Evolutionary conservation across 805 yeast species (phyloP).

Genomic region (Suhomyces kilbournensis): DNA sequence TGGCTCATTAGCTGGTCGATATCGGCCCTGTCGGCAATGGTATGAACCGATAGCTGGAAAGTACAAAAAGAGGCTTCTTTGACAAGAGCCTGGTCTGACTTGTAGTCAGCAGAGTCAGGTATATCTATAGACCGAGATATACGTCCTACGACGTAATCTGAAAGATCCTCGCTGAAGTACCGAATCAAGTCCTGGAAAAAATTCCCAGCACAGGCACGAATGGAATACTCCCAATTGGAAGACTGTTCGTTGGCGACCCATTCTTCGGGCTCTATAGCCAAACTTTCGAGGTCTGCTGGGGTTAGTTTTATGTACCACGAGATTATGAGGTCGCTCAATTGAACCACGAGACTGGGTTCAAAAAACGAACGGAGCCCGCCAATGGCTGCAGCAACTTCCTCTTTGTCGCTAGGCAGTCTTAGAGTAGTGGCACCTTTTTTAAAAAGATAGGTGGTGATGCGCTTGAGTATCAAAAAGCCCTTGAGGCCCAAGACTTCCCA

Average conservation of each 20-base stretch:
- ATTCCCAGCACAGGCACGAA: slow-evolving; percentile 84
- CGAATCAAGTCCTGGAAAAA: slow-evolving; percentile 73
- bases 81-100: slow-evolving; percentile 46
- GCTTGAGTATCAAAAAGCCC: slow-evolving; percentile 61
- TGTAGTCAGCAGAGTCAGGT: slow-evolving; percentile 26
- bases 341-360: slow-evolving; percentile 52
- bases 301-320: slow-evolving; percentile 70
- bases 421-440: slow-evolving; percentile 67
- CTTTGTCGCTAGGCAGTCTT: slow-evolving; percentile 61
- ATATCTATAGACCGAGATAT: slow-evolving; percentile 44
- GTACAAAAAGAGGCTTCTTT: slow-evolving; percentile 79
- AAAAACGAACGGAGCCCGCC: slow-evolving; percentile 52
- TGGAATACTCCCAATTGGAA: slow-evolving; percentile 76
- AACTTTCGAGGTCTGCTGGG: slow-evolving; percentile 73
- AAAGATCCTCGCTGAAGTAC: slow-evolving; percentile 54
- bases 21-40: slow-evolving; percentile 62
- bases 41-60: slow-evolving; percentile 73
- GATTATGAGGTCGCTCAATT: slow-evolving; percentile 64
- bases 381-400: slow-evolving; percentile 59
- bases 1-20: slow-evolving; percentile 61
- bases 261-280: slow-evolving; percentile 89
- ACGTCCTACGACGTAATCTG: slow-evolving; percentile 56
- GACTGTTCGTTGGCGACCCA: slow-evolving; percentile 82
- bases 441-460: slow-evolving; percentile 56
- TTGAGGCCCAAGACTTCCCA: slow-evolving; percentile 77